A percentile compares a stretch with the other conserved stretches of the same genome.
Evolutionary conservation across 2,329 filamentous ascomycete genomes (phyloP).

Genomic region (Hypomyces rosellus): DNA sequence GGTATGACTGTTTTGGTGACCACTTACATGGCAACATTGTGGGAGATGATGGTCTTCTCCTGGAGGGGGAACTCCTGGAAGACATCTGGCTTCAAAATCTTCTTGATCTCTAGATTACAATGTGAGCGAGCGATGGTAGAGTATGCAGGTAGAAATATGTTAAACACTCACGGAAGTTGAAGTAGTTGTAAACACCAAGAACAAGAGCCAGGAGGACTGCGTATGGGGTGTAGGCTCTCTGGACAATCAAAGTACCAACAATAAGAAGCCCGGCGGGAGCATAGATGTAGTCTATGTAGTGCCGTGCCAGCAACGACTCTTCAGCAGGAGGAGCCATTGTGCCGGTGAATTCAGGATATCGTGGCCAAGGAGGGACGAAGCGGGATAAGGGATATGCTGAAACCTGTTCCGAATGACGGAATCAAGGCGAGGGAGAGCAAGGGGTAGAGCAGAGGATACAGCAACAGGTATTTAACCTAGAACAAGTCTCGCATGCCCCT

Average conservation of each 20-base stretch:
- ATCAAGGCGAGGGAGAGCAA: background rate
- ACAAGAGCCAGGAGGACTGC: constrained; percentile 60
- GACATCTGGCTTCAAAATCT: constrained; percentile 75
- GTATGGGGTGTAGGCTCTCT: constrained; percentile 69
- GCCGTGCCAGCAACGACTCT: constrained; percentile 40
- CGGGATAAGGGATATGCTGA: background rate
- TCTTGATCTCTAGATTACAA: constrained; percentile 56
- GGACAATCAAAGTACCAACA: constrained; percentile 68
- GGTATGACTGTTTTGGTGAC: constrained; percentile 6
- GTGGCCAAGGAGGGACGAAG: background rate
- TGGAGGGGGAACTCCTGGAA: constrained; percentile 92
- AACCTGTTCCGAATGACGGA: too few species aligned
- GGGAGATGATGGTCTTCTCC: constrained; percentile 92
- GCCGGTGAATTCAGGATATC: background rate
- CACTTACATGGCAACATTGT: constrained; percentile 88
- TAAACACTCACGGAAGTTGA: constrained; percentile 56
- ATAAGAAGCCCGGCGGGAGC: constrained; percentile 76
- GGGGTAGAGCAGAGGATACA: background rate
- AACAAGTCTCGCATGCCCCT: background rate
- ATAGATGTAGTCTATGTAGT: constrained; percentile 74
- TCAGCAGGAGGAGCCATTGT: constrained; percentile 22
- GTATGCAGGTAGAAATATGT: background rate
- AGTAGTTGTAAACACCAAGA: constrained; percentile 67
- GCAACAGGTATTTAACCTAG: background rate
- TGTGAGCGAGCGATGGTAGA: constrained; percentile 15